A percentile compares a stretch with the other conserved stretches of the same genome.
Conservation (phyloP, 208 protist species). For the Leishmania aethiopica region DNA sequence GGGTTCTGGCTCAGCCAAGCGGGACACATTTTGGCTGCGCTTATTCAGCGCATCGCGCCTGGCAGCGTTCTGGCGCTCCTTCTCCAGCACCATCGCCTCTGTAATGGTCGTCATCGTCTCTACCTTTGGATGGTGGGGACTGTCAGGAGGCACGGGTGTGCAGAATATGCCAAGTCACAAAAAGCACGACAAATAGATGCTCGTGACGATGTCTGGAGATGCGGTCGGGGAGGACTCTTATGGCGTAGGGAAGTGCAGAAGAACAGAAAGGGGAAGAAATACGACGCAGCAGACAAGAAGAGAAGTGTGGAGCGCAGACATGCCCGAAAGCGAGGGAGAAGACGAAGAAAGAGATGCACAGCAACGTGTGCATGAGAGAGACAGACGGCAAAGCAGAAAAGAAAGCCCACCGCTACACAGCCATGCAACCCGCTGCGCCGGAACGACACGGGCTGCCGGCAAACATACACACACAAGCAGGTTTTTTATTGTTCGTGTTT, state of each 20-base stretch:
- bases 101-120: conserved; percentile 37
- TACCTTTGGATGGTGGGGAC: background rate
- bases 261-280: conserved; percentile 1
- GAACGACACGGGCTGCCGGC: background rate
- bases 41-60: conserved; percentile 49
- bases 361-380: background rate
- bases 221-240: background rate
- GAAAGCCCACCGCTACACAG: background rate
- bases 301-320: background rate
- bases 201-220: background rate
- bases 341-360: background rate
- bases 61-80: conserved; percentile 67
- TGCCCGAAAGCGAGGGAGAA: background rate
- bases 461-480: background rate
- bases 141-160: background rate
- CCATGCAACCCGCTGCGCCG: background rate
- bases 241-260: background rate
- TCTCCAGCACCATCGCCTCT: conserved; percentile 73
- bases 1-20: conserved; percentile 46
- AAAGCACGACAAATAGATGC: background rate
- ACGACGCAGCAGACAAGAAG: background rate
- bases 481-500: background rate
- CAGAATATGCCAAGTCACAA: background rate
- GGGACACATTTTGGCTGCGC: conserved; percentile 33
- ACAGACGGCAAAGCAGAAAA: background rate